A percentile compares a stretch with the other conserved stretches of the same genome.
Conservation (phyloP, 75 land plant genomes). For the Cupressus sempervirens region DNA sequence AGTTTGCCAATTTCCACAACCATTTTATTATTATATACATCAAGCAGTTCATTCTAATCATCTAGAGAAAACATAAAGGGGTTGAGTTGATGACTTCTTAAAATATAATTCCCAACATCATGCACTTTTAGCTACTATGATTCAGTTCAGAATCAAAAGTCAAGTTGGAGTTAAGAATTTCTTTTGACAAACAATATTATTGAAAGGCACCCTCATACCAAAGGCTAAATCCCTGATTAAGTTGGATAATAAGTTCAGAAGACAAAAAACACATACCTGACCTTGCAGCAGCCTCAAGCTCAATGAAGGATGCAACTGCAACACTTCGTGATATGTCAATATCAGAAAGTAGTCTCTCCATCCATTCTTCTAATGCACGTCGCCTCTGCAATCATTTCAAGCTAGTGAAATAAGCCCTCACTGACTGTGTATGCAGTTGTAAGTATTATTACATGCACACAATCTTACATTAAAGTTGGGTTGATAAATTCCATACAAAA, state of each 20-base stretch:
- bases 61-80: not conserved
- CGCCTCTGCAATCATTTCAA: conserved; percentile 61
- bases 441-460: not conserved
- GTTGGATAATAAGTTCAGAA: conserved; percentile 1
- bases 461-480: not conserved
- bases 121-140: not conserved
- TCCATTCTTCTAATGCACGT: conserved; percentile 87
- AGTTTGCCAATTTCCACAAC: not conserved
- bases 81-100: too few relatives aligned
- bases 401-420: conserved; percentile 1
- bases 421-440: not conserved
- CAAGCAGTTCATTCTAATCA: not conserved
- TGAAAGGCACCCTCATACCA: not conserved
- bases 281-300: conserved; percentile 90
- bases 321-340: conserved; percentile 91
- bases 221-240: not conserved
- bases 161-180: not conserved
- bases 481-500: not conserved
- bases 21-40: not conserved
- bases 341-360: conserved; percentile 74
- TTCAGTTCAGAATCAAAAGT: not conserved
- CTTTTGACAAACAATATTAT: not conserved
- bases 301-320: conserved; percentile 78
- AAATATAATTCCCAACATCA: not conserved
- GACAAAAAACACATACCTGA: conserved; percentile 54